These are phyloP conservation scores for Hymenoscyphus fraxineus DNA, from an alignment of 2,329 filamentous ascomycete species.

Conservation along the genomic window DNA sequence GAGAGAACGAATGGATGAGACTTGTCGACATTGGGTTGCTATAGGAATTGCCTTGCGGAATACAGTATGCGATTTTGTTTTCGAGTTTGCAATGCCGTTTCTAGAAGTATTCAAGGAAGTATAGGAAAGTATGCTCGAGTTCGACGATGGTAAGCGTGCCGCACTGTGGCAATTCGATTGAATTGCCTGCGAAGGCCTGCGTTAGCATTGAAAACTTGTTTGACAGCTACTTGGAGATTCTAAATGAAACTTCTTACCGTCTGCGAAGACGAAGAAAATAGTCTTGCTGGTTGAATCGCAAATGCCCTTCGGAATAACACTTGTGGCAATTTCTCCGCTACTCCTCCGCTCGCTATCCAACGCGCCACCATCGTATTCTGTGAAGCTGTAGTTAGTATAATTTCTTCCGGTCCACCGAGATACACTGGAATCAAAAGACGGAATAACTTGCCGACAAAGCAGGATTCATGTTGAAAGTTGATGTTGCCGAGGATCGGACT, in stretches of 20 bases:
- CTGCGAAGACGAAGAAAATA: constrained; percentile 8
- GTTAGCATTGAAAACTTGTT: constrained; percentile 12
- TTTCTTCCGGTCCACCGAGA: not conserved
- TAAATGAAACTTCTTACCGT: constrained; percentile 10
- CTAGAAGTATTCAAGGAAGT: constrained; percentile 14
- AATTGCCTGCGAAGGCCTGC: constrained; percentile 16
- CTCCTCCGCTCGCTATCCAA: constrained; percentile 34
- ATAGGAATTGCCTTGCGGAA: constrained; percentile 20
- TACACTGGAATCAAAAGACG: not conserved
- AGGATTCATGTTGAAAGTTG: constrained; percentile 22
- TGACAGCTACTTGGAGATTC: no score
- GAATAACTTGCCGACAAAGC: constrained; percentile 26
- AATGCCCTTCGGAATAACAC: constrained; percentile 7
- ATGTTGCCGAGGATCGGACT: not conserved
- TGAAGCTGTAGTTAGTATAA: constrained; percentile 42
- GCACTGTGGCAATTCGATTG: constrained; percentile 22
- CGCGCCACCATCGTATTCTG: constrained; percentile 37
- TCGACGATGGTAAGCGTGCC: constrained; percentile 14
- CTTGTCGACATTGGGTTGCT: constrained; percentile 21
- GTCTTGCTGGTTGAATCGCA: not conserved
- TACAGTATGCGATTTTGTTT: constrained; percentile 16
- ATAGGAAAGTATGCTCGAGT: constrained; percentile 19
- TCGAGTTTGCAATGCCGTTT: not conserved
- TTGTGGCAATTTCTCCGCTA: constrained; percentile 17
- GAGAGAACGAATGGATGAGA: constrained; percentile 24